phyloP scores from a whole-genome alignment of 2,329 filamentous ascomycete genomes.

The Ilyonectria destructans region DNA sequence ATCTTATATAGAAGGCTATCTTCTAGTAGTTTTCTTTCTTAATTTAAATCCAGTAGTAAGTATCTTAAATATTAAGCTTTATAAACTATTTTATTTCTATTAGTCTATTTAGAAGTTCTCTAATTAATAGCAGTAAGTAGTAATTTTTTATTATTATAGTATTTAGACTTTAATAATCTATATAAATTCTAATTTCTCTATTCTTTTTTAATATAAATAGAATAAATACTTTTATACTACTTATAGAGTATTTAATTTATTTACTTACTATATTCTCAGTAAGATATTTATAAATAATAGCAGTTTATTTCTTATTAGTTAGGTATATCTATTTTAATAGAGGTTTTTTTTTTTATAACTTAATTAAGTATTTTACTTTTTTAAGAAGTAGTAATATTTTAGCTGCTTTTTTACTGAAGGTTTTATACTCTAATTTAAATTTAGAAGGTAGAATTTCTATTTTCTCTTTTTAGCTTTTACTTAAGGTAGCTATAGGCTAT shows the following conservation, averaged over 20 bases:
- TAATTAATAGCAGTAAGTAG: neutral
- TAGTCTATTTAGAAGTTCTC: neutral
- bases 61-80: neutral
- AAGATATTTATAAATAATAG: neutral
- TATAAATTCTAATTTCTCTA: neutral
- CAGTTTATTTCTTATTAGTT: neutral
- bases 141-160: neutral
- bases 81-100: neutral
- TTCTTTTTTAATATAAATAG: neutral
- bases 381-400: no score
- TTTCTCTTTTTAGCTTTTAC: no score
- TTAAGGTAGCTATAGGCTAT: neutral
- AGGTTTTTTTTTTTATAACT: neutral
- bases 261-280: no score
- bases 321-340: neutral
- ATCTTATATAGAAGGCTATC: neutral
- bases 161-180: neutral
- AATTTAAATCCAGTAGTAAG: neutral
- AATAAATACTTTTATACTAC: neutral
- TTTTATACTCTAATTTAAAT: no score
- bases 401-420: no score
- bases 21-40: neutral
- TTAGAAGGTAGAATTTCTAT: no score
- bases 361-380: neutral
- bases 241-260: neutral